Percentiles rank a stretch among this genome's conserved stretches.
Conservation (phyloP, 306 rosid genomes). For the Cicer yamashitae region DNA sequence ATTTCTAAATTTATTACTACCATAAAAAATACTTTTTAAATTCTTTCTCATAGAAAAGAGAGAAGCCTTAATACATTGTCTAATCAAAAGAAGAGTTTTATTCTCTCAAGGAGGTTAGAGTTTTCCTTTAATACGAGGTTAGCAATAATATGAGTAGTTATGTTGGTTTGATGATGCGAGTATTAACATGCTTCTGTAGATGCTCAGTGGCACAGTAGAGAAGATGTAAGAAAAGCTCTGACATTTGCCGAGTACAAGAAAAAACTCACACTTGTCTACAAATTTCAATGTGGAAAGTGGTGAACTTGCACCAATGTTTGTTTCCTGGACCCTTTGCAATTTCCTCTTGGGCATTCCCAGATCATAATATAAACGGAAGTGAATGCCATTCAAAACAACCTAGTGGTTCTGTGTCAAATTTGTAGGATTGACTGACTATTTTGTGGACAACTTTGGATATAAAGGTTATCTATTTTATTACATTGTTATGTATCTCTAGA, state of each 20-base stretch:
- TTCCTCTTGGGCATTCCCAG: conserved; percentile 73
- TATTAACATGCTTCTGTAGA: too few relatives aligned
- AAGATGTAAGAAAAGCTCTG: conserved; percentile 82
- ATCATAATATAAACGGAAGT: conserved; percentile 50
- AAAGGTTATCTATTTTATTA: neutral
- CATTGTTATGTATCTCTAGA: neutral
- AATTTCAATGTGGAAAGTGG: conserved; percentile 82
- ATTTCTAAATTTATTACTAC: too few relatives aligned
- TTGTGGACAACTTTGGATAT: conserved; percentile 23
- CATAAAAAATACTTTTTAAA: too few relatives aligned
- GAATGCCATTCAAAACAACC: too few relatives aligned
- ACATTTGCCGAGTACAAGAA: conserved; percentile 76
- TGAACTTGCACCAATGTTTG: conserved; percentile 82
- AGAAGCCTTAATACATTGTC: too few relatives aligned
- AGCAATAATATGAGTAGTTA: too few relatives aligned
- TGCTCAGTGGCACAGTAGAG: conserved; percentile 82
- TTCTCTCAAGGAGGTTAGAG: too few relatives aligned
- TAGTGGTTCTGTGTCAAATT: too few relatives aligned
- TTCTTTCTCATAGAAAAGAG: too few relatives aligned
- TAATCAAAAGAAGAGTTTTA: too few relatives aligned
- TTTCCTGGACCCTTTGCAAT: conserved; percentile 96
- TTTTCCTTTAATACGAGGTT: too few relatives aligned
- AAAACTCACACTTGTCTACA: conserved; percentile 66
- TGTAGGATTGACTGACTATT: conserved; percentile 19
- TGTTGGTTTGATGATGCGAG: too few relatives aligned